Evolutionary conservation across 352 stramenopile species (phyloP).

Genomic region (Globisporangium viniferum): DNA sequence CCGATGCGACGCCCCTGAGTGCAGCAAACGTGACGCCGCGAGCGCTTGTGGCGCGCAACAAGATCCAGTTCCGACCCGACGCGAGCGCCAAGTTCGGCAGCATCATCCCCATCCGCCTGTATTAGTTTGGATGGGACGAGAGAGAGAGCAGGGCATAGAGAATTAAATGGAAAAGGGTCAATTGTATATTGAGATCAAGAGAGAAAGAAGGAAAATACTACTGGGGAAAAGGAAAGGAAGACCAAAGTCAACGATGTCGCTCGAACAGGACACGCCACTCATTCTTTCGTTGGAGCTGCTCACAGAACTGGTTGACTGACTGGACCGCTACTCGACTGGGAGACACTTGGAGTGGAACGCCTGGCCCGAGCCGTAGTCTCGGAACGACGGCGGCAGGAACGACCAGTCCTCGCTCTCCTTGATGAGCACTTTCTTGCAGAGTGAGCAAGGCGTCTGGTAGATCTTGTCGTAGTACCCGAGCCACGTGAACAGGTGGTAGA

Average conservation of each 20-base stretch:
- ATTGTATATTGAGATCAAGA: constrained; percentile 7
- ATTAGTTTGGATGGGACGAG: constrained; percentile 7
- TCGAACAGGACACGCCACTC: background rate
- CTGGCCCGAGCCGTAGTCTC: constrained; percentile 78
- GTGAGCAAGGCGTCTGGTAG: constrained; percentile 82
- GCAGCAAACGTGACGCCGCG: constrained; percentile 43
- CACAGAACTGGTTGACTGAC: background rate
- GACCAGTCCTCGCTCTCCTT: constrained; percentile 81
- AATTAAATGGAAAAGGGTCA: constrained; percentile 1
- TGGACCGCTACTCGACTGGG: constrained; percentile 34
- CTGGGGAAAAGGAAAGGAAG: constrained; percentile 4
- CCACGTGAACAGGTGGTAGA: constrained; percentile 87
- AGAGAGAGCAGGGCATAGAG: background rate
- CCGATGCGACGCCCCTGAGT: constrained; percentile 24
- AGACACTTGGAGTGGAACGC: constrained; percentile 85
- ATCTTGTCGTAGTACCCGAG: constrained; percentile 87
- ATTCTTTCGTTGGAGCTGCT: background rate
- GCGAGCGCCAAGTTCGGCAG: constrained; percentile 35
- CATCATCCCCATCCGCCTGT: constrained; percentile 67
- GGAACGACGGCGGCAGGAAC: constrained; percentile 82
- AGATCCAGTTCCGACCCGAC: constrained; percentile 39
- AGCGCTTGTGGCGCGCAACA: constrained; percentile 35
- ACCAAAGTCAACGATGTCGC: background rate
- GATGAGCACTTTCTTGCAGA: constrained; percentile 82
- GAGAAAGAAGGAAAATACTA: constrained; percentile 14